phyloP scores from a whole-genome alignment of 2,329 filamentous ascomycete genomes.

The Stemphylium lycopersici region DNA sequence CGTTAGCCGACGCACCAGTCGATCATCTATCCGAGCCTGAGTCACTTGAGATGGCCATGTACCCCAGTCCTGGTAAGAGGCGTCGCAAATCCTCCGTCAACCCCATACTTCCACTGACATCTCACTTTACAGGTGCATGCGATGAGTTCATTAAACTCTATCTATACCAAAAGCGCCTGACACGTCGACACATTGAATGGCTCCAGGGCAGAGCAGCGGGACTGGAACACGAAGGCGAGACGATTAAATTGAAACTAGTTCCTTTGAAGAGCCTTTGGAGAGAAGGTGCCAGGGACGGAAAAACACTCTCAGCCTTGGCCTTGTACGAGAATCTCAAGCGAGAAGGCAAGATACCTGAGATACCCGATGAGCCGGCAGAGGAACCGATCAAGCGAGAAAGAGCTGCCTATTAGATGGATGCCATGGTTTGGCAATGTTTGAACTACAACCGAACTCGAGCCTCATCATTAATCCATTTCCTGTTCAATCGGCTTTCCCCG shows the following conservation, averaged over 20 bases:
- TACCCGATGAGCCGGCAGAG: slow-evolving; percentile 22
- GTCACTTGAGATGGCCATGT: not conserved
- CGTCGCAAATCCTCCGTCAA: not conserved
- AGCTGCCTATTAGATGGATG: no score
- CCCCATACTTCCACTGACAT: slow-evolving; percentile 54
- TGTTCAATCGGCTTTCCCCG: no score
- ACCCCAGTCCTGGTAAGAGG: slow-evolving; percentile 3
- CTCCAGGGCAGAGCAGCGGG: slow-evolving; percentile 62
- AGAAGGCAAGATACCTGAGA: slow-evolving; percentile 51
- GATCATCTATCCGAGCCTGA: not conserved
- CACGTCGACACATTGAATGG: slow-evolving; percentile 55
- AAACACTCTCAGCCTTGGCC: slow-evolving; percentile 61
- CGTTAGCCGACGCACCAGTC: slow-evolving; percentile 36
- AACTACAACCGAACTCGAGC: no score
- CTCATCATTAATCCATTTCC: no score
- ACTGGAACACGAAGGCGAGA: slow-evolving; percentile 61
- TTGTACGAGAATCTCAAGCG: slow-evolving; percentile 60
- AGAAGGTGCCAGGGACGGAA: slow-evolving; percentile 61
- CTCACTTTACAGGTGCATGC: slow-evolving; percentile 60
- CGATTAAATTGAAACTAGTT: slow-evolving; percentile 64
- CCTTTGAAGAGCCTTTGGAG: slow-evolving; percentile 60
- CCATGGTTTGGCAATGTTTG: not conserved
- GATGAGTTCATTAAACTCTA: slow-evolving; percentile 66
- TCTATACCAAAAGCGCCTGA: slow-evolving; percentile 60
- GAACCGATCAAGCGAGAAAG: slow-evolving; percentile 11